Evolutionary conservation across 441 rosid genomes (phyloP).

Genomic region (Metrosideros polymorpha): DNA sequence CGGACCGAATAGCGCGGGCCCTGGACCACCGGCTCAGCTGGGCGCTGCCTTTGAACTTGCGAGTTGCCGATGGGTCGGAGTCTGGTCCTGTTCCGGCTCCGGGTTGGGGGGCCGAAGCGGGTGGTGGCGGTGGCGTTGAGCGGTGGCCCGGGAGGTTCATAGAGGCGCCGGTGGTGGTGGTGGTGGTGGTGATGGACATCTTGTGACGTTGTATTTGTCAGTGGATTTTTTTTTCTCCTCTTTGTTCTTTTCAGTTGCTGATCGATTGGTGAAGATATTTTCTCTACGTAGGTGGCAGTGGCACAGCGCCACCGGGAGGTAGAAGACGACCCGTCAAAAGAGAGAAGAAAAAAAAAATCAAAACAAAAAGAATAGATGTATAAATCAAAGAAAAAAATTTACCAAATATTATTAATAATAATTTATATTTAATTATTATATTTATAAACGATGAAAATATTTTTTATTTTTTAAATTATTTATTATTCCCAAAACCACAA

Average conservation of each 20-base stretch:
- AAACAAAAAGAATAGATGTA: too few species aligned
- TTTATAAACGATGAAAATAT: too few species aligned
- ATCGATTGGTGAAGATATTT: background rate
- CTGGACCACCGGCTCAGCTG: slow-evolving; percentile 82
- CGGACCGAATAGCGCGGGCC: slow-evolving; percentile 69
- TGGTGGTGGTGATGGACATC: slow-evolving; percentile 21
- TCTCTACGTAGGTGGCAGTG: background rate
- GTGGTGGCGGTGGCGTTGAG: background rate
- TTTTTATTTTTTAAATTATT: background rate
- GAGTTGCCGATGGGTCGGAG: slow-evolving; percentile 23
- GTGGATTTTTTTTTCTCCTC: background rate
- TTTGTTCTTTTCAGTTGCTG: background rate
- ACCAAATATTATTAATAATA: too few species aligned
- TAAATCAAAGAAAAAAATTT: too few species aligned
- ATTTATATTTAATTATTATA: too few species aligned
- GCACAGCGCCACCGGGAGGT: background rate
- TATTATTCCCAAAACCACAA: too few species aligned
- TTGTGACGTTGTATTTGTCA: slow-evolving; percentile 32
- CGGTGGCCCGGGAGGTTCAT: background rate
- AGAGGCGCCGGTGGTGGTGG: slow-evolving; percentile 8
- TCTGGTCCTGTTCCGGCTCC: background rate
- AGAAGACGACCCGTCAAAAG: background rate
- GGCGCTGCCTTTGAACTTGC: slow-evolving; percentile 51
- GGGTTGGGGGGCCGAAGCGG: background rate
- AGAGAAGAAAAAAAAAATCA: background rate